Percentiles rank a stretch among this genome's conserved stretches.
Conservation (phyloP, 176 grass and related monocot genomes). For the Aegilops bicornis region DNA sequence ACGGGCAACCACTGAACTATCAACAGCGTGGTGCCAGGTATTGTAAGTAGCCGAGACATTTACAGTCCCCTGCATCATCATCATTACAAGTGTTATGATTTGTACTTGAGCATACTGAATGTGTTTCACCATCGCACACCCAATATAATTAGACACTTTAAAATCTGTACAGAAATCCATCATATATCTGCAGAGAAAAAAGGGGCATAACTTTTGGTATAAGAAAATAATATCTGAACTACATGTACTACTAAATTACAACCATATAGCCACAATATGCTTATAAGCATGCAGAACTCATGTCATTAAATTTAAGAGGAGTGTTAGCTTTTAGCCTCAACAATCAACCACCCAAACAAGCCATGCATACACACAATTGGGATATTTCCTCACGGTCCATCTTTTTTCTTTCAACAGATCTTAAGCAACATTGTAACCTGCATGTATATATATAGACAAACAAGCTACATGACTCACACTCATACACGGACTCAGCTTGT, state of each 20-base stretch:
- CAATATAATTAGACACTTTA: background rate
- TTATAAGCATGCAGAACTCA: too few relatives aligned
- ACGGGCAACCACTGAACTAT: conserved; percentile 78
- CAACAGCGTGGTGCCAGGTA: conserved; percentile 60
- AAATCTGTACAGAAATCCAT: background rate
- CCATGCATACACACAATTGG: background rate
- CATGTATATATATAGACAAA: background rate
- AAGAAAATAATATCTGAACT: background rate
- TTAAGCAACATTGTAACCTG: background rate
- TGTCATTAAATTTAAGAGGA: background rate
- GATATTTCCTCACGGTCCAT: background rate
- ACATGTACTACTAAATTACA: background rate
- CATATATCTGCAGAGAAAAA: background rate
- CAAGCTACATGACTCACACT: background rate
- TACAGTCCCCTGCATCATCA: conserved; percentile 60
- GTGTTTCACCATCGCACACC: background rate
- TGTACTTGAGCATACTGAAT: background rate
- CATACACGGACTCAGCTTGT: background rate
- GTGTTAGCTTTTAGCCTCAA: background rate
- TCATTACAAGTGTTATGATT: conserved; percentile 28
- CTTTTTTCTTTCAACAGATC: background rate
- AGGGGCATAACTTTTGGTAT: background rate
- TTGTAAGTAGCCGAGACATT: conserved; percentile 74
- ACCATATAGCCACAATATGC: background rate
- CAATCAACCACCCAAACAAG: background rate